Evolutionary conservation across 306 rosid species (phyloP).

Genomic region (Quercus alba): DNA sequence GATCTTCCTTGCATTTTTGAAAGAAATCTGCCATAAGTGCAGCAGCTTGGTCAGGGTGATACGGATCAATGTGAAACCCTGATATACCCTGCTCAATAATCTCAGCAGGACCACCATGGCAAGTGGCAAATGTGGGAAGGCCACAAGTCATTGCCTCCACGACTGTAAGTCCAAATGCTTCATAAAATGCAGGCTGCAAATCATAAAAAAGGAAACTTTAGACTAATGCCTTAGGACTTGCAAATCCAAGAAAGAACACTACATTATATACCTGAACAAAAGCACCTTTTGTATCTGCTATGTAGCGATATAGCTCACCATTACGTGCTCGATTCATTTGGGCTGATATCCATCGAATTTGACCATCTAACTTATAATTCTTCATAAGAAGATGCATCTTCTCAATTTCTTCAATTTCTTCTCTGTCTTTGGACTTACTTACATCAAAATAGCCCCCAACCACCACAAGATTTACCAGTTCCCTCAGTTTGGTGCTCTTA

Average conservation of each 20-base stretch:
- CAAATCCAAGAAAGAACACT: conserved; percentile 2
- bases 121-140: conserved; percentile 88
- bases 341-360: conserved; percentile 79
- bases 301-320: conserved; percentile 89
- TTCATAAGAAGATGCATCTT: conserved; percentile 77
- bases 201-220: not conserved
- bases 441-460: conserved; percentile 82
- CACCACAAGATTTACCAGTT: conserved; percentile 75
- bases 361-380: conserved; percentile 56
- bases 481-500: conserved; percentile 72
- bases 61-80: conserved; percentile 92
- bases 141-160: conserved; percentile 96
- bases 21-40: conserved; percentile 60
- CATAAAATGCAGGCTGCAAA: conserved; percentile 92
- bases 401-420: conserved; percentile 89
- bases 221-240: not conserved
- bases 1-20: conserved; percentile 59
- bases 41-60: conserved; percentile 76
- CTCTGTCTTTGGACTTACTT: conserved; percentile 77
- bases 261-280: conserved; percentile 72
- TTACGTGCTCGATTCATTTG: conserved; percentile 91
- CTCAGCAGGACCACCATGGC: conserved; percentile 97
- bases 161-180: conserved; percentile 97
- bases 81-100: conserved; percentile 83
- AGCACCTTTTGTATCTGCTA: conserved; percentile 85